A percentile compares a stretch with the other conserved stretches of the same genome.
These are phyloP conservation scores for Ottelia alismoides DNA, from an alignment of 106 monocot genomes.

Conservation along the genomic window DNA sequence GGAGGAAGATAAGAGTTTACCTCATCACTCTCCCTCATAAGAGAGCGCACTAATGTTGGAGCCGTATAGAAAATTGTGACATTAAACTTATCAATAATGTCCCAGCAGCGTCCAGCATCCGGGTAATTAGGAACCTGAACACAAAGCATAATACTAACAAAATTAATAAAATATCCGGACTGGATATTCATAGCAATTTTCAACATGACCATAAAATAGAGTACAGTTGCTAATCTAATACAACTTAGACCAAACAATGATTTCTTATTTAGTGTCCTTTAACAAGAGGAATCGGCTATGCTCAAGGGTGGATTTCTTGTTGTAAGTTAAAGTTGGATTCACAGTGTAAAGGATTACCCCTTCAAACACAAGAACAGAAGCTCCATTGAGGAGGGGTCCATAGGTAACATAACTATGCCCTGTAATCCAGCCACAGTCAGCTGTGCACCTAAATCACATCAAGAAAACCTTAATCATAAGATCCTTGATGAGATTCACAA, in stretches of 20 bases:
- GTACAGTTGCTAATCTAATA: too few relatives aligned
- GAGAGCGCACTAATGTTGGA: constrained; percentile 85
- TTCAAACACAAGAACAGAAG: constrained; percentile 85
- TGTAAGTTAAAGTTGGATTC: too few relatives aligned
- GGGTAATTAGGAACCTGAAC: constrained; percentile 89
- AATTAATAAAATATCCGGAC: too few relatives aligned
- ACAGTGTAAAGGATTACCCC: too few relatives aligned
- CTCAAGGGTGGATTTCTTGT: too few relatives aligned
- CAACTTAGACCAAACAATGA: too few relatives aligned
- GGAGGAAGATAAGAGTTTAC: too few relatives aligned
- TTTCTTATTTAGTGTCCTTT: too few relatives aligned
- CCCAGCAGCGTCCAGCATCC: constrained; percentile 85
- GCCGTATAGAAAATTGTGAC: constrained; percentile 95
- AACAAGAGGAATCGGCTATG: too few relatives aligned
- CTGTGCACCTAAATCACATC: constrained; percentile 70
- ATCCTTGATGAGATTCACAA: background rate
- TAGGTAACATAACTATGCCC: constrained; percentile 98
- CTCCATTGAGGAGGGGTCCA: constrained; percentile 98
- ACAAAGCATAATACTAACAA: too few relatives aligned
- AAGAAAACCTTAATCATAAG: constrained; percentile 4
- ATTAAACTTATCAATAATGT: constrained; percentile 95
- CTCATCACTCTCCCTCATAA: constrained; percentile 81
- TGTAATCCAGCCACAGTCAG: constrained; percentile 99
- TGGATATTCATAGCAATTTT: too few relatives aligned
- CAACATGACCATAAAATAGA: too few relatives aligned